A percentile compares a stretch with the other conserved stretches of the same genome.
Conservation (phyloP, 208 protist species). For the Trypanosoma conorhini region DNA sequence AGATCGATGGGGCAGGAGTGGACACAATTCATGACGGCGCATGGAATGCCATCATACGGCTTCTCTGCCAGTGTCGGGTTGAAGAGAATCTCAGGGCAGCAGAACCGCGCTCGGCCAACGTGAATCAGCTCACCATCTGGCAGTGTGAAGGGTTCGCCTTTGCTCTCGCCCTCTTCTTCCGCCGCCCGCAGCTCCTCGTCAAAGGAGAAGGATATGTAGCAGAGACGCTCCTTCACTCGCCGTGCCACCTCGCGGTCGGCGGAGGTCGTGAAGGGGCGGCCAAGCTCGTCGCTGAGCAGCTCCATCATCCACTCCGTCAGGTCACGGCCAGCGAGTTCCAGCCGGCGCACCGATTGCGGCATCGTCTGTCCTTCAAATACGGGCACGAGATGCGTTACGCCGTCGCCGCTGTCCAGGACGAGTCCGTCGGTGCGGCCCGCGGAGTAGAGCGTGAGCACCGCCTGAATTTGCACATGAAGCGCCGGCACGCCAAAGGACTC, state of each 20-base stretch:
- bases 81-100: slow-evolving; percentile 97
- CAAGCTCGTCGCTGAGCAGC: slow-evolving; percentile 91
- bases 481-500: slow-evolving; percentile 89
- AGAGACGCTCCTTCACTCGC: slow-evolving; percentile 94
- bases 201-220: slow-evolving; percentile 94
- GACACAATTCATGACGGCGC: slow-evolving; percentile 96
- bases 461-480: slow-evolving; percentile 95
- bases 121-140: slow-evolving; percentile 93
- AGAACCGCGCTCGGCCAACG: slow-evolving; percentile 81
- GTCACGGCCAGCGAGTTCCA: slow-evolving; percentile 94
- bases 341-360: slow-evolving; percentile 73
- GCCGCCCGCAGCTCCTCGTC: slow-evolving; percentile 91
- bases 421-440: slow-evolving; percentile 91
- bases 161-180: slow-evolving; percentile 6
- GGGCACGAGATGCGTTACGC: slow-evolving; percentile 92
- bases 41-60: slow-evolving; percentile 86
- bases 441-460: slow-evolving; percentile 96
- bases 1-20: slow-evolving; percentile 95
- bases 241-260: slow-evolving; percentile 96
- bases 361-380: slow-evolving; percentile 94
- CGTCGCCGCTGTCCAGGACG: slow-evolving; percentile 93
- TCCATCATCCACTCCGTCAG: slow-evolving; percentile 96
- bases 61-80: slow-evolving; percentile 94
- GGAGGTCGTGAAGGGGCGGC: slow-evolving; percentile 94
- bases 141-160: slow-evolving; percentile 86